A percentile compares a stretch with the other conserved stretches of the same genome.
Conservation (phyloP, 2,329 filamentous ascomycete genomes). For the Lachnellula occidentalis region DNA sequence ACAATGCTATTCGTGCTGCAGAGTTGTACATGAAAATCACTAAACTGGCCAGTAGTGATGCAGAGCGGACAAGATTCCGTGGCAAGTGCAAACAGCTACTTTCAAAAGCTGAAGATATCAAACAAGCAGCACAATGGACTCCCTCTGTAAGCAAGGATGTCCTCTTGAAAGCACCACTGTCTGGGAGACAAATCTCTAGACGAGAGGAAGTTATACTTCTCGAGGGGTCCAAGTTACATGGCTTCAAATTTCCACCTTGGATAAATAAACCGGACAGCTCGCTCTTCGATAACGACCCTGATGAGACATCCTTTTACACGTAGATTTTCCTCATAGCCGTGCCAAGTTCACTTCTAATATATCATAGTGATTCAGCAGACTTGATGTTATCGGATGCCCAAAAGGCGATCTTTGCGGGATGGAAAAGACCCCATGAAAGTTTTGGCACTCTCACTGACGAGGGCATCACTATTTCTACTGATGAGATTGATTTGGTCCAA, state of each 20-base stretch:
- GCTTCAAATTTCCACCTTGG: conserved; percentile 83
- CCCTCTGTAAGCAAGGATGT: conserved; percentile 17
- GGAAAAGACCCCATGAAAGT: conserved; percentile 72
- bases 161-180: conserved; percentile 34
- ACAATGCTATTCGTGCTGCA: conserved; percentile 68
- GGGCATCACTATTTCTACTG: conserved; percentile 50
- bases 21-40: conserved; percentile 79
- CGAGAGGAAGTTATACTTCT: conserved; percentile 72
- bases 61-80: conserved; percentile 62
- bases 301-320: conserved; percentile 52
- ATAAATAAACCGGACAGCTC: conserved; percentile 51
- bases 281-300: conserved; percentile 54
- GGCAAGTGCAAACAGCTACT: conserved; percentile 66
- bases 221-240: conserved; percentile 74
- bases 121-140: conserved; percentile 36
- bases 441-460: conserved; percentile 36
- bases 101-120: conserved; percentile 69
- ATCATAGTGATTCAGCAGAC: conserved; percentile 58
- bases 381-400: conserved; percentile 73
- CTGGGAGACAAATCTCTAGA: conserved; percentile 57
- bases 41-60: conserved; percentile 50
- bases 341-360: conserved; percentile 17
- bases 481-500: conserved; percentile 78
- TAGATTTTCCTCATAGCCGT: conserved; percentile 38
- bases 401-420: conserved; percentile 69